Conservation (phyloP, 495 filamentous ascomycete species). For the Aspergillus indologenus region DNA sequence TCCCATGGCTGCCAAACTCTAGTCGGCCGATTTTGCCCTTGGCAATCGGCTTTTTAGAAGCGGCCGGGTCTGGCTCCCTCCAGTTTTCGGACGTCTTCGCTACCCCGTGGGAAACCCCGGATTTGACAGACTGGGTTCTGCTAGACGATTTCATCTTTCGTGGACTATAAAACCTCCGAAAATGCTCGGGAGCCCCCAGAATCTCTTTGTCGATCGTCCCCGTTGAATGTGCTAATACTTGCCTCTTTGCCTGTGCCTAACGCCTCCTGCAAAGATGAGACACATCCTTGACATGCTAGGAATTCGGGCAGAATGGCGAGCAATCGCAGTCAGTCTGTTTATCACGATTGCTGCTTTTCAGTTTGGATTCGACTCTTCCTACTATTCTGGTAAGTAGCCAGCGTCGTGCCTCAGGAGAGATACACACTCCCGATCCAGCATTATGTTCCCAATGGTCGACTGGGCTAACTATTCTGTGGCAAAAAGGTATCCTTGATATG, state of each 20-base stretch:
- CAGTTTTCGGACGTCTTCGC: not conserved
- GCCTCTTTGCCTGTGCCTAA: too few species aligned
- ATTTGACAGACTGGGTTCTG: not conserved
- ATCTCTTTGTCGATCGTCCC: too few species aligned
- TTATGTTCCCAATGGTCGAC: not conserved
- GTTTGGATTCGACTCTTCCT: slow-evolving; percentile 2
- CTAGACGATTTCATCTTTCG: too few species aligned
- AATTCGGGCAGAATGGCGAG: not conserved
- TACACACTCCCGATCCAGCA: not conserved
- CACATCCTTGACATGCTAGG: not conserved
- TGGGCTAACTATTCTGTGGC: not conserved
- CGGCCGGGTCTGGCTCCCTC: not conserved
- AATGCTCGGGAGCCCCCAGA: too few species aligned
- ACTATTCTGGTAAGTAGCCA: slow-evolving; percentile 1
- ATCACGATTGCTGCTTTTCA: slow-evolving; percentile 2
- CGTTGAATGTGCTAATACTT: too few species aligned
- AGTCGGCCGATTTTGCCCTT: not conserved
- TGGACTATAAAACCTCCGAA: too few species aligned
- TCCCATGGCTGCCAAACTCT: not conserved
- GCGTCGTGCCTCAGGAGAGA: not conserved
- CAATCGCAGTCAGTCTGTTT: not conserved
- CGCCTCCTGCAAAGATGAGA: not conserved
- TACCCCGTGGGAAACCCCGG: not conserved
- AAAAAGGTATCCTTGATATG: slow-evolving; percentile 1
- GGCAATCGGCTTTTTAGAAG: not conserved